These are phyloP conservation scores for Podospora bellae-mahoneyi DNA, from an alignment of 495 filamentous ascomycete species.

Conservation along the genomic window DNA sequence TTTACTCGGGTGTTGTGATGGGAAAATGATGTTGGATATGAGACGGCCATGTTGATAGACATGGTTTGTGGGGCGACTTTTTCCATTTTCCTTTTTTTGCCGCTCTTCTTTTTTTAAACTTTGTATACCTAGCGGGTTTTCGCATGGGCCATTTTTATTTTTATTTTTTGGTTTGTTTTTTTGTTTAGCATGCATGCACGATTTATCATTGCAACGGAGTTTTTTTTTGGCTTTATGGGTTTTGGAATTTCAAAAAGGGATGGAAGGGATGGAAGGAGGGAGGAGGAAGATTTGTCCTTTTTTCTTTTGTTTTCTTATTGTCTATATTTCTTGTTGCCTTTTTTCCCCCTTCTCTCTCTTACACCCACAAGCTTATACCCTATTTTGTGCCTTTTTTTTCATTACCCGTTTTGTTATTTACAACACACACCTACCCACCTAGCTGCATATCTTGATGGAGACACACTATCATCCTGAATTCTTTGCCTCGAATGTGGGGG, in stretches of 20 bases:
- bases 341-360: background rate
- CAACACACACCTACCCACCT: background rate
- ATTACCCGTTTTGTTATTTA: background rate
- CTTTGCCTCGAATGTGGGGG: background rate
- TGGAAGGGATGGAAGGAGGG: background rate
- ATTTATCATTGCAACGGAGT: background rate
- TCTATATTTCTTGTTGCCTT: background rate
- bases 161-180: background rate
- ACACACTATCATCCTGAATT: background rate
- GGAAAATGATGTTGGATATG: background rate
- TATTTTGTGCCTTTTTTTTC: background rate
- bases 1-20: constrained; percentile 18
- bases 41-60: background rate
- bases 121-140: background rate
- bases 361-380: background rate
- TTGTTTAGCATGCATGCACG: background rate
- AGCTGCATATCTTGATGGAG: background rate
- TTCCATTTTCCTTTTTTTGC: too few relatives aligned
- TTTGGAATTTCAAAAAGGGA: background rate
- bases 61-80: background rate
- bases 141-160: background rate
- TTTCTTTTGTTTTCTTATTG: background rate
- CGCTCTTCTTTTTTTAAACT: background rate
- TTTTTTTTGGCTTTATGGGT: background rate
- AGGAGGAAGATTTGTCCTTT: background rate